These are phyloP conservation scores for Collybiopsis confluens DNA, from an alignment of 768 basidiomycete genomes.

Conservation along the genomic window DNA sequence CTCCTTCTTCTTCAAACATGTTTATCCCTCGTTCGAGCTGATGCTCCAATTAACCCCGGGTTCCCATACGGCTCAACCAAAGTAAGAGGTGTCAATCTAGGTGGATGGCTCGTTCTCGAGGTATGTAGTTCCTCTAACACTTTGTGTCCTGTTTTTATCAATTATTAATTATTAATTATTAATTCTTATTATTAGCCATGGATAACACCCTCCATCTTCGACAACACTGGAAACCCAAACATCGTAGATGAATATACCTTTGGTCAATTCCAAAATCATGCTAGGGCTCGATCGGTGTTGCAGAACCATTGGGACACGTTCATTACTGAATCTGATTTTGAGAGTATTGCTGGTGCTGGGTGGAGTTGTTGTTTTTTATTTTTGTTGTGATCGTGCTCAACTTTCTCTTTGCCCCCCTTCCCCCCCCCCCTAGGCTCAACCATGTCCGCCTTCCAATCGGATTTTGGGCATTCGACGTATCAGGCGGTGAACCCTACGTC, in stretches of 20 bases:
- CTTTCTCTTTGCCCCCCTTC: constrained; percentile 11
- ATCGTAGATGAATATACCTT: constrained; percentile 64
- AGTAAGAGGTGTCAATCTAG: constrained; percentile 82
- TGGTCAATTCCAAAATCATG: constrained; percentile 42
- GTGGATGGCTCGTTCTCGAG: constrained; percentile 51
- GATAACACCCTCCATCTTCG: constrained; percentile 75
- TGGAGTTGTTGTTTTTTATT: too few species aligned
- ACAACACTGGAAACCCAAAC: constrained; percentile 49
- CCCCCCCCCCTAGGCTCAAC: constrained; percentile 62
- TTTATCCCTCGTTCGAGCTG: neutral
- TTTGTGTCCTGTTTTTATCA: neutral
- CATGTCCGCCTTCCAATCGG: constrained; percentile 76
- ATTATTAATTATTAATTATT: neutral
- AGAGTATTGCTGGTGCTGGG: constrained; percentile 63
- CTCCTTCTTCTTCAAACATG: constrained; percentile 11
- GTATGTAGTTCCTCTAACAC: constrained; percentile 29
- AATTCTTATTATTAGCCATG: constrained; percentile 66
- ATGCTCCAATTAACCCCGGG: constrained; percentile 36
- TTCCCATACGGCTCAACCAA: constrained; percentile 74
- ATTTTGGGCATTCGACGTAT: constrained; percentile 86
- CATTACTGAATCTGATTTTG: constrained; percentile 70
- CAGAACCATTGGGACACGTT: constrained; percentile 58
- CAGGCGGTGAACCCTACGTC: constrained; percentile 73
- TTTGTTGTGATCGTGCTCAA: too few species aligned
- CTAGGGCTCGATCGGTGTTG: constrained; percentile 38